phyloP scores from a whole-genome alignment of 2,329 filamentous ascomycete species.

The Fusarium compactum region DNA sequence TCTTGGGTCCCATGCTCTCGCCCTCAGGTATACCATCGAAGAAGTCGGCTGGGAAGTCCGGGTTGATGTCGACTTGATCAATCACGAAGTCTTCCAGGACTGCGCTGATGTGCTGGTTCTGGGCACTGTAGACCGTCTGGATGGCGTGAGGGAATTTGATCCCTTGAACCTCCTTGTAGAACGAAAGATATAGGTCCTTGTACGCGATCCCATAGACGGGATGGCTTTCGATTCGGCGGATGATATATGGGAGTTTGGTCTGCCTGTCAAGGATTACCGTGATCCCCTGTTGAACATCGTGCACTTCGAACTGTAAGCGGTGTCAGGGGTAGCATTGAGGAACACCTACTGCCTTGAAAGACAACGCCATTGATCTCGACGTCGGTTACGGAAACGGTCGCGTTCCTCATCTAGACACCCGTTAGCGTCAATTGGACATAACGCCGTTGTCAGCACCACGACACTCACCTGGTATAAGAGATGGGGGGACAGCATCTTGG shows the following conservation, averaged over 20 bases:
- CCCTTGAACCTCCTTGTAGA: constrained; percentile 14
- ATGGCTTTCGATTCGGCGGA: constrained; percentile 21
- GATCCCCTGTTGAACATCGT: background rate
- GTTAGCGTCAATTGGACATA: background rate
- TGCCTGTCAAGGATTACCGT: constrained; percentile 9
- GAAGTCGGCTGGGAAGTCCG: background rate
- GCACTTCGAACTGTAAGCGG: constrained; percentile 4
- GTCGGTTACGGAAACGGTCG: background rate
- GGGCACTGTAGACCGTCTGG: constrained; percentile 25
- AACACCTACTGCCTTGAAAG: constrained; percentile 3
- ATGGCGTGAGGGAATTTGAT: constrained; percentile 22
- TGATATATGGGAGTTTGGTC: constrained; percentile 17
- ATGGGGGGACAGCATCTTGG: background rate
- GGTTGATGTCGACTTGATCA: constrained; percentile 5
- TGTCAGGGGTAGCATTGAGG: accelerated
- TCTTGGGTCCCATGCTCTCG: background rate
- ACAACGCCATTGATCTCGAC: constrained; percentile 9
- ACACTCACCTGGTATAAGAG: background rate
- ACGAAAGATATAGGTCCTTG: constrained; percentile 19
- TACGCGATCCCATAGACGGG: constrained; percentile 1
- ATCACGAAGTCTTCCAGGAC: constrained; percentile 27
- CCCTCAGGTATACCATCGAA: background rate
- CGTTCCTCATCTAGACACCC: background rate
- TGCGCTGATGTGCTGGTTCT: constrained; percentile 1
- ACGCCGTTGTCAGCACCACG: accelerated